Conservation (phyloP, 176 grass and related monocot genomes). For the Cenchrus purpureus region DNA sequence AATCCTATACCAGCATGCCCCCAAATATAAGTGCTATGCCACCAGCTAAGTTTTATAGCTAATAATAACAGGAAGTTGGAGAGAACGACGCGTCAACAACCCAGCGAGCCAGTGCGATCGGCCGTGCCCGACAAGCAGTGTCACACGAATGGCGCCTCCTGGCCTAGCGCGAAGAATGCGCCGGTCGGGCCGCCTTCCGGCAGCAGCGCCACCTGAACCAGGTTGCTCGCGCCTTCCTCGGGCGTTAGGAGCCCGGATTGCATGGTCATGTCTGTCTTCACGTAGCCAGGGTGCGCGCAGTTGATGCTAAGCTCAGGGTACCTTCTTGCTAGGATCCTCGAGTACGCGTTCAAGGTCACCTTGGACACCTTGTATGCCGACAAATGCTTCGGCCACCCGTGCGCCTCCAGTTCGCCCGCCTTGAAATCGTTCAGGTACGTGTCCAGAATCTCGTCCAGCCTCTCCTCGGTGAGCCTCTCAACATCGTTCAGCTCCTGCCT, state of each 20-base stretch:
- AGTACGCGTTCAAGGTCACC: slow-evolving; percentile 46
- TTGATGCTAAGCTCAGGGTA: slow-evolving; percentile 50
- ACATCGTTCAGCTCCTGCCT: slow-evolving; percentile 40
- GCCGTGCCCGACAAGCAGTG: neutral
- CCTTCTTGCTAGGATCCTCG: slow-evolving; percentile 52
- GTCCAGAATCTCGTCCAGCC: slow-evolving; percentile 35
- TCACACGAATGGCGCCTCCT: slow-evolving; percentile 38
- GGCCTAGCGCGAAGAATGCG: neutral
- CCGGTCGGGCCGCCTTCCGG: slow-evolving; percentile 17
- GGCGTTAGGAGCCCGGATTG: slow-evolving; percentile 38
- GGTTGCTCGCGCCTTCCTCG: slow-evolving; percentile 53
- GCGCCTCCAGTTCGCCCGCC: slow-evolving; percentile 8
- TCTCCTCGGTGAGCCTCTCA: slow-evolving; percentile 45
- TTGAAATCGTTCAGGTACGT: slow-evolving; percentile 52
- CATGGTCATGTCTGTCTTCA: slow-evolving; percentile 48
- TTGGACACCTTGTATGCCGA: slow-evolving; percentile 60
- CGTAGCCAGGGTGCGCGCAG: slow-evolving; percentile 50
- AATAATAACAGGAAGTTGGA: neutral
- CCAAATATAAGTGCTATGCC: too few relatives aligned
- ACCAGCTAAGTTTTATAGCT: too few relatives aligned
- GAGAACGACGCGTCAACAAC: neutral
- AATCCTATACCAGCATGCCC: too few relatives aligned
- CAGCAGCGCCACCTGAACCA: slow-evolving; percentile 46
- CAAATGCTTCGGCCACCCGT: slow-evolving; percentile 39
- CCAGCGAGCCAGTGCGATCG: neutral